Conservation (phyloP, 2,329 filamentous ascomycete genomes). For the Xylaria sp. region DNA sequence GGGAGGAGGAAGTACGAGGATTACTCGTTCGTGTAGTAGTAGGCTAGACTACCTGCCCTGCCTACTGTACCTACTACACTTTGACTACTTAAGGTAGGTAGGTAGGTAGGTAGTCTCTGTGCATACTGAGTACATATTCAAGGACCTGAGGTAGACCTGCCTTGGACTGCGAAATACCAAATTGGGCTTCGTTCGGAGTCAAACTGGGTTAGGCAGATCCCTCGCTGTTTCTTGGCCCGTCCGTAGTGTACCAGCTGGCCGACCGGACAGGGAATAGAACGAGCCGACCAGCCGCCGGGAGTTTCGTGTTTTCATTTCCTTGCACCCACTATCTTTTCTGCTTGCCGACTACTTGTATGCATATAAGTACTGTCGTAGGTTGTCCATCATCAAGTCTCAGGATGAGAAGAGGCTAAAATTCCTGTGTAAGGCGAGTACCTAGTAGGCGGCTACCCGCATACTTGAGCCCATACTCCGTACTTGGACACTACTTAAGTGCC, state of each 20-base stretch:
- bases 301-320: constrained; percentile 24
- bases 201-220: too few species aligned
- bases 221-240: background rate
- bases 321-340: background rate
- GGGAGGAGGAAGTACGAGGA: background rate
- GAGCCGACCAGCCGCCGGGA: constrained; percentile 25
- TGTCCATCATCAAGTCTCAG: constrained; percentile 1
- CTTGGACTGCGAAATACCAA: too few species aligned
- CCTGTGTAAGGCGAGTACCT: background rate
- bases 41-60: background rate
- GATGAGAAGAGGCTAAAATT: constrained; percentile 21
- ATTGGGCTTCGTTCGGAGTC: too few species aligned
- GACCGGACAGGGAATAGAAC: constrained; percentile 11
- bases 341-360: too few species aligned
- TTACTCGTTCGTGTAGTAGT: background rate
- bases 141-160: too few species aligned
- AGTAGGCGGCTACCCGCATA: background rate
- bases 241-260: background rate
- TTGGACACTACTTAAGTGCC: too few species aligned
- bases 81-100: too few species aligned
- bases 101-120: too few species aligned
- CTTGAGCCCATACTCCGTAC: background rate
- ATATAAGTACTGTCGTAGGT: background rate
- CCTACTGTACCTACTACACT: too few species aligned
- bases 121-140: too few species aligned